A percentile compares a stretch with the other conserved stretches of the same genome.
Conservation (phyloP, 805 yeast species). For the Kuraishia ogatae region DNA sequence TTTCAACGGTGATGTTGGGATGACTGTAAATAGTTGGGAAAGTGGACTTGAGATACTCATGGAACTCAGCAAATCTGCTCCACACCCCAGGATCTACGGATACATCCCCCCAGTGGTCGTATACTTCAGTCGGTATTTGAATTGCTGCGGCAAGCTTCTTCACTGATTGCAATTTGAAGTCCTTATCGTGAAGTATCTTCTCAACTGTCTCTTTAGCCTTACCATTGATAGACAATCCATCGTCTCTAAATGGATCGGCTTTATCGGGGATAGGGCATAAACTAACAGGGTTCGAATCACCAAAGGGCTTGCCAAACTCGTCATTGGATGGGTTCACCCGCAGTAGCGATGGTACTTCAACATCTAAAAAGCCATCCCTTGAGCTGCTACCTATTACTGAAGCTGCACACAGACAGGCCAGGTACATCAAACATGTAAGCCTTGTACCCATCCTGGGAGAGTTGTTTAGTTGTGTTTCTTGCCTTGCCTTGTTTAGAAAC, state of each 20-base stretch:
- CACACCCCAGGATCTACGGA: constrained; percentile 43
- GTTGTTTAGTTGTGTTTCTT: too few relatives aligned
- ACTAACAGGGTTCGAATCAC: background rate
- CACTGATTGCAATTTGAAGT: constrained; percentile 27
- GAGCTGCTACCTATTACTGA: background rate
- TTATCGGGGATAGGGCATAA: background rate
- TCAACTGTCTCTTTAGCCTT: background rate
- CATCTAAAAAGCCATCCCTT: background rate
- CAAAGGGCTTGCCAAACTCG: background rate
- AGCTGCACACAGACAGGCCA: background rate
- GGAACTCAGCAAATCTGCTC: constrained; percentile 23
- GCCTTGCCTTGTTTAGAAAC: too few relatives aligned
- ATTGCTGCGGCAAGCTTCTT: constrained; percentile 39
- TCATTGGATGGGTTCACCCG: background rate
- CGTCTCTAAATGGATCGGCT: background rate
- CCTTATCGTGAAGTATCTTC: constrained; percentile 13
- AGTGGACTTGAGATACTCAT: constrained; percentile 26
- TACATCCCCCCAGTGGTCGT: constrained; percentile 29
- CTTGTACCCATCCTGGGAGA: background rate
- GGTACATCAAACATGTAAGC: background rate
- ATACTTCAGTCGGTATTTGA: constrained; percentile 41
- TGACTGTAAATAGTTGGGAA: constrained; percentile 28
- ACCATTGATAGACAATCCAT: background rate
- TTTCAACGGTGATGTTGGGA: constrained; percentile 33
- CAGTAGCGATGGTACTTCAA: background rate